Evolutionary conservation across 1,284 basidiomycete species (phyloP).

Genomic region (Moesziomyces antarcticus): DNA sequence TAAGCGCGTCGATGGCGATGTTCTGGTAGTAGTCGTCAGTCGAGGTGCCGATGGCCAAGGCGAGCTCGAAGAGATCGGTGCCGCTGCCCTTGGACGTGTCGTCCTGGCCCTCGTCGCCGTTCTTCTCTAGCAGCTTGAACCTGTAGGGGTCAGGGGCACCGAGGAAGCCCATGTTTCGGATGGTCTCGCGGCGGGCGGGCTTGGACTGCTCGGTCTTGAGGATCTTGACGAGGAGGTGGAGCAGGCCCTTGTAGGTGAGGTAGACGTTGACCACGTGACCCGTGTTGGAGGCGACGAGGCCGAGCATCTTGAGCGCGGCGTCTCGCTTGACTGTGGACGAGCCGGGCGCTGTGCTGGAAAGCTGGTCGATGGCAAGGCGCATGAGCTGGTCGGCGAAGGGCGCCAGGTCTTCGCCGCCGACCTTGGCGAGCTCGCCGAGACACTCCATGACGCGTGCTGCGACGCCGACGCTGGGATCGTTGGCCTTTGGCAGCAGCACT

Average conservation of each 20-base stretch:
- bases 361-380: constrained; percentile 85
- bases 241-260: constrained; percentile 87
- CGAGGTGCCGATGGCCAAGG: constrained; percentile 70
- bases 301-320: constrained; percentile 91
- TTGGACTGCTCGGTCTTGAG: constrained; percentile 83
- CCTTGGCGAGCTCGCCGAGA: constrained; percentile 90
- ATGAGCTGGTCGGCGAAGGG: constrained; percentile 87
- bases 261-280: constrained; percentile 93
- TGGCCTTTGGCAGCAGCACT: constrained; percentile 87
- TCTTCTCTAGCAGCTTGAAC: constrained; percentile 83
- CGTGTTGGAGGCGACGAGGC: constrained; percentile 94
- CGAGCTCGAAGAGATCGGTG: constrained; percentile 73
- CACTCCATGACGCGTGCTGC: constrained; percentile 93
- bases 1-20: constrained; percentile 89
- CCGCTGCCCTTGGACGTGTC: constrained; percentile 70
- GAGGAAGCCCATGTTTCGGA: constrained; percentile 93
- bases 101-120: constrained; percentile 76
- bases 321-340: constrained; percentile 73
- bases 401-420: constrained; percentile 91
- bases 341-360: constrained; percentile 74
- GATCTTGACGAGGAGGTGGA: constrained; percentile 88
- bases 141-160: constrained; percentile 98
- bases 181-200: constrained; percentile 79
- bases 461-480: constrained; percentile 85
- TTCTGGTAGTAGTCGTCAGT: constrained; percentile 97